phyloP scores from a whole-genome alignment of 2,329 filamentous ascomycete species.

The Hymenoscyphus salicellus region DNA sequence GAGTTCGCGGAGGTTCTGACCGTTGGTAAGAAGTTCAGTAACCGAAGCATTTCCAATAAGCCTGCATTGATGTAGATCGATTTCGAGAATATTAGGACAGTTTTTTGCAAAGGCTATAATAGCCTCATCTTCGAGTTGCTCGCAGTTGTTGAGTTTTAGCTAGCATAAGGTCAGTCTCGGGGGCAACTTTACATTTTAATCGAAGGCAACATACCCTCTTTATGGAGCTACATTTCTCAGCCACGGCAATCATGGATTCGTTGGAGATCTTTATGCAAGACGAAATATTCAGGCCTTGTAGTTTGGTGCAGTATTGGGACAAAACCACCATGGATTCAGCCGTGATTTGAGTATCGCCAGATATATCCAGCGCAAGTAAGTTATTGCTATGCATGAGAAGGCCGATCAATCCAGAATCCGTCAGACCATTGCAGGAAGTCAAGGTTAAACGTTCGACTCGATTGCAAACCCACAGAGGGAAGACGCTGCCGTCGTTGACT shows the following conservation, averaged over 20 bases:
- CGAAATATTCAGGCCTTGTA: constrained; percentile 92
- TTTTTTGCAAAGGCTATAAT: constrained; percentile 82
- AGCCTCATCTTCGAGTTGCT: constrained; percentile 76
- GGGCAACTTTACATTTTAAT: not conserved
- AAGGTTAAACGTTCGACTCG: constrained; percentile 88
- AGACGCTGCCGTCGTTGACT: constrained; percentile 85
- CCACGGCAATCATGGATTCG: constrained; percentile 76
- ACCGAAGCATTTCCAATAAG: constrained; percentile 80
- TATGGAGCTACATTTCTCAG: constrained; percentile 77
- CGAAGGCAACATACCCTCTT: constrained; percentile 63
- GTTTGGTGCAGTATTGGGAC: constrained; percentile 73
- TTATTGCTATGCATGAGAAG: constrained; percentile 77
- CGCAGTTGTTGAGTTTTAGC: constrained; percentile 92
- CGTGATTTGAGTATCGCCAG: constrained; percentile 74
- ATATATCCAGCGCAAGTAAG: constrained; percentile 86
- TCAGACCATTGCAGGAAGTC: constrained; percentile 82
- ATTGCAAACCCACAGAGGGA: constrained; percentile 79
- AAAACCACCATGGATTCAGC: constrained; percentile 76
- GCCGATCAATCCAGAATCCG: constrained; percentile 76
- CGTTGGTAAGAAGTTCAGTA: constrained; percentile 73
- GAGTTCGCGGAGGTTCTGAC: constrained; percentile 83
- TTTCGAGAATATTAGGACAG: constrained; percentile 91
- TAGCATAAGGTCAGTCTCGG: constrained; percentile 38
- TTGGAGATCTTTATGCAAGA: constrained; percentile 82
- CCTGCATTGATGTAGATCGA: constrained; percentile 85